phyloP scores from a whole-genome alignment of 805 yeast genomes.

The Wickerhamiella nectarea region DNA sequence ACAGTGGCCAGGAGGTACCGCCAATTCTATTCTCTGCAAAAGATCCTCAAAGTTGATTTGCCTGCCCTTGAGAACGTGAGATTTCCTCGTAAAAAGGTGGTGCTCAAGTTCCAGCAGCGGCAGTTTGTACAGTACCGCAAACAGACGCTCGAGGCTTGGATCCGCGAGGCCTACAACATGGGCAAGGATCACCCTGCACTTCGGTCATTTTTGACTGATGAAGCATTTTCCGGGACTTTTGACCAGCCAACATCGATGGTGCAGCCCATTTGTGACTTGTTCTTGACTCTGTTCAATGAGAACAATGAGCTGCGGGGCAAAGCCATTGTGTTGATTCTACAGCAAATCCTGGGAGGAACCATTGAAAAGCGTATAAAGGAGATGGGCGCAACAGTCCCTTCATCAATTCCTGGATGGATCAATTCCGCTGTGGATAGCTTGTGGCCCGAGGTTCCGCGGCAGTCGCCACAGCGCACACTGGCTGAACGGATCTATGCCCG shows the following conservation, averaged over 20 bases:
- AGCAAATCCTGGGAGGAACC: slow-evolving; percentile 77
- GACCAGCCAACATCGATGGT: slow-evolving; percentile 30
- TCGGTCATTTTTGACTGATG: slow-evolving; percentile 66
- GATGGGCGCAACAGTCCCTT: slow-evolving; percentile 25
- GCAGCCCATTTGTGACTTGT: slow-evolving; percentile 67
- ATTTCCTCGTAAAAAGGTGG: slow-evolving; percentile 42
- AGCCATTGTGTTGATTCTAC: slow-evolving; percentile 66
- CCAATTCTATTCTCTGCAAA: slow-evolving; percentile 64
- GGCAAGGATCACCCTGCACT: slow-evolving; percentile 55
- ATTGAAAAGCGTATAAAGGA: slow-evolving; percentile 52
- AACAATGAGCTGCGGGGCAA: slow-evolving; percentile 58
- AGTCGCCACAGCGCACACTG: slow-evolving; percentile 7
- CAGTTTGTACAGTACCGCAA: slow-evolving; percentile 53
- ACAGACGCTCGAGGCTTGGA: slow-evolving; percentile 36
- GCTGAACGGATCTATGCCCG: slow-evolving; percentile 35
- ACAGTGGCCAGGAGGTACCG: slow-evolving; percentile 79
- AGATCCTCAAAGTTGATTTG: slow-evolving; percentile 42
- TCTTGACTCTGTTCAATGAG: slow-evolving; percentile 56
- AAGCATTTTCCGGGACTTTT: slow-evolving; percentile 32
- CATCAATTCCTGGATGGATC: slow-evolving; percentile 26
- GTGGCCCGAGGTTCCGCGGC: slow-evolving; percentile 21
- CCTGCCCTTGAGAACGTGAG: slow-evolving; percentile 36
- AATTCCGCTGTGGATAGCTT: slow-evolving; percentile 22
- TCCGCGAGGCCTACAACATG: neutral
- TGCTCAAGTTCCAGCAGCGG: slow-evolving; percentile 56